Evolutionary conservation across 1,139 yeast species (phyloP).

Genomic region (Geotrichum bryndzae): DNA sequence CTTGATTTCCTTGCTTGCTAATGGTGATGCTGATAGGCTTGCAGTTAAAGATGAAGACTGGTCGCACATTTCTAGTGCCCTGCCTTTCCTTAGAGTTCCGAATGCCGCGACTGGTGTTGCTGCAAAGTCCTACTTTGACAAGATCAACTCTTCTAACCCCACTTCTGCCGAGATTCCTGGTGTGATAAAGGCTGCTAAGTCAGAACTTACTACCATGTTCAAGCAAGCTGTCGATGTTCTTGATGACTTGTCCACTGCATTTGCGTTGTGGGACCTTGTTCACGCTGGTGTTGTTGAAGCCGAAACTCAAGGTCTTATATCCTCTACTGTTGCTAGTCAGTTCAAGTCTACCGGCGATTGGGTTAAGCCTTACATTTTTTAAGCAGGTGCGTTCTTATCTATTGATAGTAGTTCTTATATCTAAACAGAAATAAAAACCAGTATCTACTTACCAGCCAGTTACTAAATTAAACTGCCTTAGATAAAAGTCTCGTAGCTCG

Average conservation of each 20-base stretch:
- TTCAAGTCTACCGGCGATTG: conserved; percentile 43
- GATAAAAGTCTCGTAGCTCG: too few relatives aligned
- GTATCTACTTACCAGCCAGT: background rate
- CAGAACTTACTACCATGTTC: conserved; percentile 25
- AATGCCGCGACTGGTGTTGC: conserved; percentile 39
- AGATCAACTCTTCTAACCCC: conserved; percentile 22
- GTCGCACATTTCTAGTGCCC: conserved; percentile 48
- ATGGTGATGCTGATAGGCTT: conserved; percentile 45
- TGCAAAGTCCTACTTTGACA: conserved; percentile 36
- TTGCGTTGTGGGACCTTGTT: conserved; percentile 38
- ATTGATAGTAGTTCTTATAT: background rate
- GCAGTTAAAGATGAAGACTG: conserved; percentile 44
- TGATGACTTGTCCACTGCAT: conserved; percentile 42
- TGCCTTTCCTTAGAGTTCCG: conserved; percentile 57
- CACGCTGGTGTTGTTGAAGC: conserved; percentile 31
- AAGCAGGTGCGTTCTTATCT: background rate
- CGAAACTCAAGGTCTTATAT: conserved; percentile 36
- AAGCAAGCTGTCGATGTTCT: conserved; percentile 34
- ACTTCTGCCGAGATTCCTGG: conserved; percentile 17
- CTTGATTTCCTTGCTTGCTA: conserved; percentile 48
- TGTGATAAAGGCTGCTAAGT: conserved; percentile 20
- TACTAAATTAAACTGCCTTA: background rate
- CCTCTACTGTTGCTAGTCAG: conserved; percentile 34
- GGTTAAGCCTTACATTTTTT: conserved; percentile 28
- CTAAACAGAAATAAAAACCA: background rate